Percentiles rank a stretch among this genome's conserved stretches.
Conservation (phyloP, 805 yeast species). For the Schwanniomyces occidentalis region DNA sequence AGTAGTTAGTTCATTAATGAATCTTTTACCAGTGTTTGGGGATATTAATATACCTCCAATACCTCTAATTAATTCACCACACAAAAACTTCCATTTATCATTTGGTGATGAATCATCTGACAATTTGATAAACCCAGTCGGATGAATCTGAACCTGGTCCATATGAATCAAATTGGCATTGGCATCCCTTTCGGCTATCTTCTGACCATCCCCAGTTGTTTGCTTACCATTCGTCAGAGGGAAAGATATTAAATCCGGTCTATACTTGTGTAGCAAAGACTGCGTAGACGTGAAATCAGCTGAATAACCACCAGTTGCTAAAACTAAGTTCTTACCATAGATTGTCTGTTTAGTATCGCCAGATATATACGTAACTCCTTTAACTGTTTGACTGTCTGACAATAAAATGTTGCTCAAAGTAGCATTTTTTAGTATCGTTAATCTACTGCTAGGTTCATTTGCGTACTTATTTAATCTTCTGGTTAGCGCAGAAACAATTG, state of each 20-base stretch:
- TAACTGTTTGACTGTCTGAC: constrained; percentile 29
- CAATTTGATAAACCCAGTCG: constrained; percentile 55
- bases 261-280: constrained; percentile 36
- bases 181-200: constrained; percentile 40
- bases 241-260: constrained; percentile 45
- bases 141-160: constrained; percentile 63
- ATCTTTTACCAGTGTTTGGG: constrained; percentile 46
- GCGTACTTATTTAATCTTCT: constrained; percentile 34
- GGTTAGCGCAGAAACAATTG: constrained; percentile 49
- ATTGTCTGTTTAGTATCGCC: constrained; percentile 18
- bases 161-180: constrained; percentile 55
- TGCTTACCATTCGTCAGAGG: constrained; percentile 60
- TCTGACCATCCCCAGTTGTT: constrained; percentile 62
- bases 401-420: constrained; percentile 19
- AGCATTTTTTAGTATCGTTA: constrained; percentile 15
- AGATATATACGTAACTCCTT: constrained; percentile 41
- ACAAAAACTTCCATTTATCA: constrained; percentile 52
- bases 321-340: constrained; percentile 33
- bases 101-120: constrained; percentile 34
- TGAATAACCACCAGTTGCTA: constrained; percentile 64
- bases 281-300: constrained; percentile 39
- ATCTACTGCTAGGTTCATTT: constrained; percentile 17
- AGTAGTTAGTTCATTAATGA: constrained; percentile 54
- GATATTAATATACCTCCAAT: constrained; percentile 57
- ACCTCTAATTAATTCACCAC: constrained; percentile 62